phyloP scores from a whole-genome alignment of 345 rosid genomes.

The Lenwebbia sp. region DNA sequence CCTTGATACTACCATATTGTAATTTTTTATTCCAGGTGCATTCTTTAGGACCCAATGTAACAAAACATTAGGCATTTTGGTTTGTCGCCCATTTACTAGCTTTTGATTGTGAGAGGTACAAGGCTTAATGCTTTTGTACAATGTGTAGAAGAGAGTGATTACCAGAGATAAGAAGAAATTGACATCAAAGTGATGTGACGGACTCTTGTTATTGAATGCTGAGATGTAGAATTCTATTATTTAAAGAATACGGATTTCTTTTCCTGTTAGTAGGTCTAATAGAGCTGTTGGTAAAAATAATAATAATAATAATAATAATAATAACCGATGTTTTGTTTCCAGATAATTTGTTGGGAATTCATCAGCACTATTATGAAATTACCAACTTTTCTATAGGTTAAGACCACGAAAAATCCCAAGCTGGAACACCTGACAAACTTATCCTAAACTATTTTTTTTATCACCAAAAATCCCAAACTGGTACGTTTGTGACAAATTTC shows the following conservation, averaged over 20 bases:
- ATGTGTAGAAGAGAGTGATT: not conserved
- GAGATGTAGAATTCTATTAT: not conserved
- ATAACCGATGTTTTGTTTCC: no score
- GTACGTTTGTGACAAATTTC: no score
- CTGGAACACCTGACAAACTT: no score
- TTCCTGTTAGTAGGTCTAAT: not conserved
- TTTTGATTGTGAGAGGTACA: not conserved
- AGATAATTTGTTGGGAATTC: no score
- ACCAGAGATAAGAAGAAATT: not conserved
- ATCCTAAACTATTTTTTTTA: no score
- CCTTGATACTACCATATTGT: not conserved
- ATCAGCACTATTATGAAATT: no score
- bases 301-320: no score
- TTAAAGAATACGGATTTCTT: not conserved
- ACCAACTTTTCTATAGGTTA: no score
- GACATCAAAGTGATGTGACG: not conserved
- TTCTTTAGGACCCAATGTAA: not conserved
- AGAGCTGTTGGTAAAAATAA: not conserved
- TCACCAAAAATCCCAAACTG: no score
- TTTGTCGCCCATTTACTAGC: not conserved
- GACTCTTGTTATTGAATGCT: not conserved
- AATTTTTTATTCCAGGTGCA: not conserved
- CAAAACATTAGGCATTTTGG: not conserved
- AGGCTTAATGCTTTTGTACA: not conserved
- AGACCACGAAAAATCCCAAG: no score